phyloP scores from a whole-genome alignment of 1,139 yeast genomes.

The Sugiyamaella castrensis region DNA sequence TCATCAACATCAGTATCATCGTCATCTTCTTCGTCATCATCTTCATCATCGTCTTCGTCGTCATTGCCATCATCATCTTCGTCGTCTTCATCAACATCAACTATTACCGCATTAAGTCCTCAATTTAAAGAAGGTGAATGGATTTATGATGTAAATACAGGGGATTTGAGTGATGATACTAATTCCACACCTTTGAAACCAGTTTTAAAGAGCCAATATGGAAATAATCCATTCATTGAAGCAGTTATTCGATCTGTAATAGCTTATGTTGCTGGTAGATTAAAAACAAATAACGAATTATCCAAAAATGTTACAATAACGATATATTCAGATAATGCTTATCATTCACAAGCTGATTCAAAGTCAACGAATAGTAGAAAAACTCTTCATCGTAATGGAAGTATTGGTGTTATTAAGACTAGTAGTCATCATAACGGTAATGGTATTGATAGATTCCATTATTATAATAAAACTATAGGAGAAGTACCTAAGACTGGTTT shows the following conservation, averaged over 20 bases:
- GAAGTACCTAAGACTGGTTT: conserved; percentile 90
- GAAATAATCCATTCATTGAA: conserved; percentile 70
- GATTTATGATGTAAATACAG: conserved; percentile 44
- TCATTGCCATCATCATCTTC: too few relatives aligned
- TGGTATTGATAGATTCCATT: conserved; percentile 46
- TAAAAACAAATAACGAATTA: not conserved
- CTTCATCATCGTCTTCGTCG: conserved; percentile 20
- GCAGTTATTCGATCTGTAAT: conserved; percentile 57
- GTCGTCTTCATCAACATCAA: conserved; percentile 23
- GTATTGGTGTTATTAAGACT: too few relatives aligned
- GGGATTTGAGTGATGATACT: not conserved
- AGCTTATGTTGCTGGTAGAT: conserved; percentile 46
- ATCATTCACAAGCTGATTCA: conserved; percentile 65
- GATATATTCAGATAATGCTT: conserved; percentile 82
- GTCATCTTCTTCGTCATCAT: not conserved
- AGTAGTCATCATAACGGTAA: conserved; percentile 30
- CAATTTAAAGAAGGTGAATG: conserved; percentile 75
- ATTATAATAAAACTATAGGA: conserved; percentile 57
- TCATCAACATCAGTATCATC: not conserved
- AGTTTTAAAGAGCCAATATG: conserved; percentile 1
- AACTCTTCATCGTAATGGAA: not conserved
- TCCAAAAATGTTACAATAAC: conserved; percentile 46
- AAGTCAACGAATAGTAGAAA: not conserved
- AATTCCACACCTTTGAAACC: not conserved
- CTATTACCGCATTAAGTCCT: conserved; percentile 61